Evolutionary conservation across 495 filamentous ascomycete species (phyloP), one percentile per base, ranked within the genome.

Genomic region (Chaetomium cochliodes): DNA sequence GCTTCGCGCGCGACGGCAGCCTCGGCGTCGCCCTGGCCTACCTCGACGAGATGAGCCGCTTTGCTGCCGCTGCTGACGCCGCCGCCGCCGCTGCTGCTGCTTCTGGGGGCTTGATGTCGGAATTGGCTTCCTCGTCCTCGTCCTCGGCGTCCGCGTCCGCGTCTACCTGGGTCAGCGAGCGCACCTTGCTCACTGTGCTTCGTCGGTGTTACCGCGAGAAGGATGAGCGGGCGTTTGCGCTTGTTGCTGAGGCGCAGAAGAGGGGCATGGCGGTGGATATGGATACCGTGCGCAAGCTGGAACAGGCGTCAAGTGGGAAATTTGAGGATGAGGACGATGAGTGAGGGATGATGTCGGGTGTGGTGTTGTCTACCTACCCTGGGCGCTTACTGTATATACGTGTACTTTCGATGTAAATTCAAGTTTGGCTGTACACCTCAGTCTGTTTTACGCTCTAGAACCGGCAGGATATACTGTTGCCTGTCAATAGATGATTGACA

Each of bases 21-120:
- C 80, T 86, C 57, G 81, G 87, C 60, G 80, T 80, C 47, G 87
- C 87, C 1, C 83, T 90, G 67, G 66, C 69, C 15, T 87, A 86
- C 64, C 73, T 88, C 5, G 74, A 80, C 18, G 82, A 85, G 70
- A 86, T 90, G 84, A 58, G 63, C 69, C 72, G 41, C 41, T 70
- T 63, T 20, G 42, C 58, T 30, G 6, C 23, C 42, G 12, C 26
- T 2, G 6, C 28, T 30, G 28, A 2, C 6, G 6, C 28, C 28
- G 28, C 28, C 6, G 6, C 28, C 28, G 28, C 28, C 6, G 6
- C 28, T 30, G 28, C 28, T 6, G 28, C 28, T 30, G 28, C 28
- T 30, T n/a, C n/a, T n/a, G n/a, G n/a, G n/a, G n/a, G n/a, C n/a
- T n/a, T n/a, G n/a, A 6, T 30, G 3, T 6, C 28, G 3, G 28